Evolutionary conservation across 2,329 filamentous ascomycete species (phyloP), one percentile per base, ranked within the genome.

Genomic region (Talaromyces amestolkiae): DNA sequence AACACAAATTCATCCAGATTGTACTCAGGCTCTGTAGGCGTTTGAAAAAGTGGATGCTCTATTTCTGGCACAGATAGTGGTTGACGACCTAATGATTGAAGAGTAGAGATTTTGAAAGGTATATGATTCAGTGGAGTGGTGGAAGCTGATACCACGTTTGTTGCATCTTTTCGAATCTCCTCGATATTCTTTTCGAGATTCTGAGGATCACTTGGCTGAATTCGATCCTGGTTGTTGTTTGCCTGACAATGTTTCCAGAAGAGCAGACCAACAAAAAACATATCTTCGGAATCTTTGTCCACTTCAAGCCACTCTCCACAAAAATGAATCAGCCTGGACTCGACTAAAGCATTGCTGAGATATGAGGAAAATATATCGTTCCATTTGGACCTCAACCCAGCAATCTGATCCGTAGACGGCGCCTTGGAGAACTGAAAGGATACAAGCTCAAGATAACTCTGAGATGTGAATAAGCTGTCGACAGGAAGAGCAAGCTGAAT

Each of bases 401-500:
- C 43, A 19, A 61, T 31, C 41, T 49, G 22, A 15, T 6, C n/a
- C 11, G 19, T 61, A 49, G 45, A 49, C 19, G 45, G 45, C 9
- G 19, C 10, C 19, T 47, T 19, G 19, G 45, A 49, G 24, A 61
- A 61, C 15, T 61, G 58, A 37, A 35, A 47, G 17, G 58, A 61
- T 15, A 61, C 43, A 24, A 61, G 27, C 27, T 51, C 58, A 51
- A 61, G 58, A 31, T 31, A n/a, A 43, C 58, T 45, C 11, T 37
- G 17, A 27, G 39, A 59, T 13, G n/a, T 13, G 35, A 56, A 19
- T 27, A 24, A 43, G 45, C 45, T 49, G 33, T 31, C 15, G 17
- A 43, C 58, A 24, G 58, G 58, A n/a, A 61, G 58, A 31, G 58
- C 39, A n/a, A 61, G 24, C 43, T 51, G 58, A 33, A 61, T 43